phyloP scores from a whole-genome alignment of 768 basidiomycete genomes.

The Pulveroboletus sp. region DNA sequence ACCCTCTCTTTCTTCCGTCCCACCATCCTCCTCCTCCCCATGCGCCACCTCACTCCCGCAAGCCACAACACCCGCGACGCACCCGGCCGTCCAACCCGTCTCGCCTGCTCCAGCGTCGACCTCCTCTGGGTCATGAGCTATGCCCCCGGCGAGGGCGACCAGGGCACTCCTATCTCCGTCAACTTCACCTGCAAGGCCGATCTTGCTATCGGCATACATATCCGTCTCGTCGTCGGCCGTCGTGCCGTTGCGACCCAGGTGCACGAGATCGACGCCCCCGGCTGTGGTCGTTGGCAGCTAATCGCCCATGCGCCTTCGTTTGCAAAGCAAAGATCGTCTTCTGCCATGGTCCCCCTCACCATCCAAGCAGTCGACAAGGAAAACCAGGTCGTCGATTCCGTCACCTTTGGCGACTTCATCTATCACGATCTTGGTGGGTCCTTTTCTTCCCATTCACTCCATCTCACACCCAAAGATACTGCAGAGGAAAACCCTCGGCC shows the following conservation, averaged over 20 bases:
- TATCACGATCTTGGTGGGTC: conserved; percentile 51
- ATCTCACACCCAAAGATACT: neutral
- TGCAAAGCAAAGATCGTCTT: conserved; percentile 35
- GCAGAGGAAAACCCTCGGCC: neutral
- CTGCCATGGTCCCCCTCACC: conserved; percentile 50
- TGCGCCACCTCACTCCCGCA: conserved; percentile 12
- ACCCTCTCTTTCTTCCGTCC: neutral
- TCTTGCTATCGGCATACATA: conserved; percentile 39
- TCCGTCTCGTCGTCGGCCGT: conserved; percentile 73
- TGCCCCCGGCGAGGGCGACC: conserved; percentile 60
- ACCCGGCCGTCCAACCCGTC: conserved; percentile 15
- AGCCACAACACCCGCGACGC: conserved; percentile 6
- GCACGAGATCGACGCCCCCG: conserved; percentile 43
- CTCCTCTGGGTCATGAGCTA: conserved; percentile 67
- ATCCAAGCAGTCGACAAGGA: conserved; percentile 61
- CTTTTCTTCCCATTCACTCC: neutral
- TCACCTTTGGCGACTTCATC: conserved; percentile 70
- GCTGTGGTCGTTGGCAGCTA: conserved; percentile 61
- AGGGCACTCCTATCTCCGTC: conserved; percentile 62
- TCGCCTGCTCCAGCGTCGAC: conserved; percentile 46
- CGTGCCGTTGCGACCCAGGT: conserved; percentile 70
- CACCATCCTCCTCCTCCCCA: neutral
- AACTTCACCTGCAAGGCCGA: conserved; percentile 39
- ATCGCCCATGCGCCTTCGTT: conserved; percentile 59
- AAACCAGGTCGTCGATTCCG: conserved; percentile 55